Evolutionary conservation across 106 monocot genomes (phyloP).

Genomic region (Dendrobium officinale): DNA sequence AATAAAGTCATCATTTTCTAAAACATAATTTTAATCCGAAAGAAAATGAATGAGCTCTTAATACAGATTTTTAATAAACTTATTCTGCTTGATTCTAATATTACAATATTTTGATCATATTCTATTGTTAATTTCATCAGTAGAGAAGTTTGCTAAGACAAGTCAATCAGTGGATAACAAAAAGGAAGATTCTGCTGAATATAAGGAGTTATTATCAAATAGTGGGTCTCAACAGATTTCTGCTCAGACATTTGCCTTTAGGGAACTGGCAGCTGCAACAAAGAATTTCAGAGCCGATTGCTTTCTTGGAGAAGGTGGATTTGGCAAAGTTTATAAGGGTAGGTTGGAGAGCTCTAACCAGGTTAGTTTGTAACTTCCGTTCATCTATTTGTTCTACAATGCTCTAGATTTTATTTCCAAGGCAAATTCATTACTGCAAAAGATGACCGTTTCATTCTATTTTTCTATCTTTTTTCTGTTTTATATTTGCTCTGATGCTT

Average conservation of each 20-base stretch:
- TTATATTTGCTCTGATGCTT: not conserved
- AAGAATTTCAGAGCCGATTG: slow-evolving; percentile 38
- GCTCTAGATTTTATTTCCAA: not conserved
- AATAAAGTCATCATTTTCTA: too few species aligned
- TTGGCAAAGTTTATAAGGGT: slow-evolving; percentile 47
- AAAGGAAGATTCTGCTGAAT: slow-evolving; percentile 10
- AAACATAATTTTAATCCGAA: too few species aligned
- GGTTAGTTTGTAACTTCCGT: slow-evolving; percentile 10
- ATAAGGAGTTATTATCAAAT: slow-evolving; percentile 5
- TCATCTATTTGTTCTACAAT: not conserved
- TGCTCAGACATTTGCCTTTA: slow-evolving; percentile 35
- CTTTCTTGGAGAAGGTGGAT: slow-evolving; percentile 50
- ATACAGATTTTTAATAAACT: too few species aligned
- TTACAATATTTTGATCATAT: not conserved
- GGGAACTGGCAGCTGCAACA: slow-evolving; percentile 43
- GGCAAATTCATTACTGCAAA: not conserved
- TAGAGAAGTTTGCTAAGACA: not conserved
- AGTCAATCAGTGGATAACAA: slow-evolving; percentile 1
- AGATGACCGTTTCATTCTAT: not conserved
- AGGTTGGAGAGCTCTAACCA: slow-evolving; percentile 17
- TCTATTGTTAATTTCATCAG: not conserved
- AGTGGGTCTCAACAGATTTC: slow-evolving; percentile 21
- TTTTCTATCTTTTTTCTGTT: not conserved
- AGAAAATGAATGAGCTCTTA: too few species aligned
- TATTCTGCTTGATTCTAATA: not conserved